These are phyloP conservation scores for Podospora sp. DNA, from an alignment of 495 filamentous ascomycete genomes.

Conservation along the genomic window DNA sequence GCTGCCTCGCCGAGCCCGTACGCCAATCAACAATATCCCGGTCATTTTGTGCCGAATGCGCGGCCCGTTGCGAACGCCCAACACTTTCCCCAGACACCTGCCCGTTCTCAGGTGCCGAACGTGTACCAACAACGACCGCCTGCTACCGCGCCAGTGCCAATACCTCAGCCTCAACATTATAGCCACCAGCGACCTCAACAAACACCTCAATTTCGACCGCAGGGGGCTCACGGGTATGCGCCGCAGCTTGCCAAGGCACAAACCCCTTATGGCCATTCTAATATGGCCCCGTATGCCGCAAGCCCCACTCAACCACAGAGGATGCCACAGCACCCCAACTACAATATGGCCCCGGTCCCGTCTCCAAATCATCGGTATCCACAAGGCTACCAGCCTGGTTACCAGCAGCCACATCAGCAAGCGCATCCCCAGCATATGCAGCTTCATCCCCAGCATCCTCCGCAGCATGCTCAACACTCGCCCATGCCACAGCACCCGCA, in stretches of 20 bases:
- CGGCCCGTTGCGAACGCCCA: conserved; percentile 45
- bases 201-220: conserved; percentile 40
- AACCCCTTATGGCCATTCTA: conserved; percentile 43
- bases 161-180: conserved; percentile 39
- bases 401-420: conserved; percentile 28
- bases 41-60: conserved; percentile 37
- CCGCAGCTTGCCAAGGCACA: conserved; percentile 42
- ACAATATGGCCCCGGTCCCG: conserved; percentile 34
- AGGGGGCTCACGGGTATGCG: conserved; percentile 35
- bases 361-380: conserved; percentile 36
- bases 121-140: conserved; percentile 38
- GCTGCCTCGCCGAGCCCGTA: conserved; percentile 37
- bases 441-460: conserved; percentile 22
- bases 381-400: conserved; percentile 34
- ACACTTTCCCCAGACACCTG: conserved; percentile 48
- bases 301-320: conserved; percentile 40
- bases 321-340: conserved; percentile 34
- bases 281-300: conserved; percentile 41
- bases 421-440: conserved; percentile 41
- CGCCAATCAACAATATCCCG: conserved; percentile 42
- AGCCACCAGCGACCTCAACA: conserved; percentile 30
- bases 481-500: conserved; percentile 36
- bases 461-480: conserved; percentile 28
- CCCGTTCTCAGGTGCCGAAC: conserved; percentile 39
- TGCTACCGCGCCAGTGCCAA: conserved; percentile 28